Conservation (phyloP, 2,329 filamentous ascomycete genomes). For the Colletotrichum sansevieriae region DNA sequence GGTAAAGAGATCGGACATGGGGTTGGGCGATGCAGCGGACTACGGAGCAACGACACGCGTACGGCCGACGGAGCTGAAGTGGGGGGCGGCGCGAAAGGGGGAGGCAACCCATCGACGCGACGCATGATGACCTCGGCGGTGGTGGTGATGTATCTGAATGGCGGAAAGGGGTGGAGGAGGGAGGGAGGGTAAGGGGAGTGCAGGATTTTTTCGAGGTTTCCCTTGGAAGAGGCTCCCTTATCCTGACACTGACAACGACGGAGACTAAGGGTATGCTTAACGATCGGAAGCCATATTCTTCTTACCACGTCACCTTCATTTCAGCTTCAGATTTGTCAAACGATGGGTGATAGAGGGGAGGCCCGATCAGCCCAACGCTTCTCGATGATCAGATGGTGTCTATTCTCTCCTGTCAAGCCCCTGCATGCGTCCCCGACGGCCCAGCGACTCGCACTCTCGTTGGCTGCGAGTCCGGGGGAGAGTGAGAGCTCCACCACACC, state of each 20-base stretch:
- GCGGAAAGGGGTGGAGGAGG: too few relatives aligned
- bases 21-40: neutral
- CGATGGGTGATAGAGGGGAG: too few relatives aligned
- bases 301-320: neutral
- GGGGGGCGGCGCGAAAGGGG: neutral
- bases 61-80: neutral
- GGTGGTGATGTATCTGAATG: neutral
- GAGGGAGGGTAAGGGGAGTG: neutral
- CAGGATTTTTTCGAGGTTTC: neutral
- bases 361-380: neutral
- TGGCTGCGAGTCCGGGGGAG: too few relatives aligned
- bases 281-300: neutral
- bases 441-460: neutral
- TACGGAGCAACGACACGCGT: too few relatives aligned
- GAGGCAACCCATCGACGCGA: too few relatives aligned
- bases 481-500: too few relatives aligned
- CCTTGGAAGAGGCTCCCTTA: too few relatives aligned
- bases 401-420: neutral
- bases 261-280: neutral
- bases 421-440: conserved; percentile 7
- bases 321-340: neutral
- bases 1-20: conserved; percentile 7
- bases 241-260: too few relatives aligned
- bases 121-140: conserved; percentile 10
- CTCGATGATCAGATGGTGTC: neutral